phyloP scores from a whole-genome alignment of 164 flowering plant genomes.

The Piper betle region DNA sequence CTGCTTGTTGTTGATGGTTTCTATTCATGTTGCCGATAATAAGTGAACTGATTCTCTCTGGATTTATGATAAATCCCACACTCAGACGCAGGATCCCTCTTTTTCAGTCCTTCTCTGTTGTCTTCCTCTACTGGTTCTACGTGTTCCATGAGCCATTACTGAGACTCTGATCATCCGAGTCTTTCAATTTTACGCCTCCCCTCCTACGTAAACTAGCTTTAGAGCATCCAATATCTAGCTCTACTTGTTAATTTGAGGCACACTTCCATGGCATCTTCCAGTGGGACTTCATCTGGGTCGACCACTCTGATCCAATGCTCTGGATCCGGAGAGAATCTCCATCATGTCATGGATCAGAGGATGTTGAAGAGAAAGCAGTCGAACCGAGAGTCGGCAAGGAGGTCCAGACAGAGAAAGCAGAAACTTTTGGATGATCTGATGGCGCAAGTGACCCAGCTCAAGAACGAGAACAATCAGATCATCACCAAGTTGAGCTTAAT shows the following conservation, averaged over 20 bases:
- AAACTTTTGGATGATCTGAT: conserved; percentile 67
- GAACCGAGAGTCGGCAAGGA: conserved; percentile 81
- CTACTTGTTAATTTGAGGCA: not conserved
- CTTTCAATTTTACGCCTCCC: not conserved
- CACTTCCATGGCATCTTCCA: conserved; percentile 29
- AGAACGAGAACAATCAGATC: conserved; percentile 46
- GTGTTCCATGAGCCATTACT: conserved; percentile 44
- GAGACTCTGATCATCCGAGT: not conserved
- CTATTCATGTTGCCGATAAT: conserved; percentile 64
- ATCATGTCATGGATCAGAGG: conserved; percentile 43
- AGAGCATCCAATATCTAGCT: not conserved
- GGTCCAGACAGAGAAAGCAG: conserved; percentile 79
- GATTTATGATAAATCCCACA: conserved; percentile 38
- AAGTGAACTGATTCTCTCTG: conserved; percentile 70
- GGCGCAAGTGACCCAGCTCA: conserved; percentile 39
- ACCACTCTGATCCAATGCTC: conserved; percentile 17
- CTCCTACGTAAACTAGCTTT: not conserved
- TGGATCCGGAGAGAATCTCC: conserved; percentile 32
- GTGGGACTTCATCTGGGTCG: conserved; percentile 42
- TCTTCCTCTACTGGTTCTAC: conserved; percentile 92
- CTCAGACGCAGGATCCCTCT: conserved; percentile 44
- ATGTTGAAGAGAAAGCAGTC: conserved; percentile 73
- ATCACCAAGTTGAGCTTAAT: conserved; percentile 30
- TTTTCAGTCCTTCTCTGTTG: conserved; percentile 85
- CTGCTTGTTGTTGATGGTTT: conserved; percentile 24